Conservation (phyloP, 306 rosid genomes). For the Cicer bijugum region DNA sequence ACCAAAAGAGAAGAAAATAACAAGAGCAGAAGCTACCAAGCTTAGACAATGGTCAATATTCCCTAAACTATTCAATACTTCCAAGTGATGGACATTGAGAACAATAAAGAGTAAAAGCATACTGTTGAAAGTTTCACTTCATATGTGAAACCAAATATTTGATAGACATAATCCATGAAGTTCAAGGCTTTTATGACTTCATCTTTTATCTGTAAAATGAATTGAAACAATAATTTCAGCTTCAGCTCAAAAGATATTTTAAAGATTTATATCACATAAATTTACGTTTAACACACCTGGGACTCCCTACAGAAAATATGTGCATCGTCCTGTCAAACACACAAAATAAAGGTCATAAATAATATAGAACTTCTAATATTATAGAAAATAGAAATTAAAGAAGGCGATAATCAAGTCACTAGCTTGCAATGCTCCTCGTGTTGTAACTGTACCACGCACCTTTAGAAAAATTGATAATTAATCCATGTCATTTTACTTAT, state of each 20-base stretch:
- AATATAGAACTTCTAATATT: slow-evolving; percentile 20
- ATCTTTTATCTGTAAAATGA: slow-evolving; percentile 71
- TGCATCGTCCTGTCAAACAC: slow-evolving; percentile 79
- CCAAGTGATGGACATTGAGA: slow-evolving; percentile 13
- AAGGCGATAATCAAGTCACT: slow-evolving; percentile 15
- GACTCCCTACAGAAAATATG: slow-evolving; percentile 96
- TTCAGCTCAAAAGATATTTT: neutral
- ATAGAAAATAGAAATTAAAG: slow-evolving; percentile 31
- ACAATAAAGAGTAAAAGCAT: slow-evolving; percentile 41
- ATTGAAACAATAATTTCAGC: slow-evolving; percentile 34
- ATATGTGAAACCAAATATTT: slow-evolving; percentile 82
- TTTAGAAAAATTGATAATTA: slow-evolving; percentile 14
- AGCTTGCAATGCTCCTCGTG: slow-evolving; percentile 4
- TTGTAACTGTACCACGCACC: slow-evolving; percentile 8
- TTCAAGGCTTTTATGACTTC: slow-evolving; percentile 78
- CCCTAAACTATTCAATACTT: neutral
- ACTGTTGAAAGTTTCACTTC: slow-evolving; percentile 91
- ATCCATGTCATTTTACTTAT: neutral
- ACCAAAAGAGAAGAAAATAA: neutral
- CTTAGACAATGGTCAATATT: neutral
- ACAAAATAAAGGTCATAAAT: slow-evolving; percentile 47
- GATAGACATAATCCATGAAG: slow-evolving; percentile 70
- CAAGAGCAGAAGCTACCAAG: slow-evolving; percentile 2
- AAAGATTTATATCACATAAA: slow-evolving; percentile 1
- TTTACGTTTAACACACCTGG: slow-evolving; percentile 63